phyloP scores from a whole-genome alignment of 1,139 yeast genomes.

The Magnusiomyces suaveolens region DNA sequence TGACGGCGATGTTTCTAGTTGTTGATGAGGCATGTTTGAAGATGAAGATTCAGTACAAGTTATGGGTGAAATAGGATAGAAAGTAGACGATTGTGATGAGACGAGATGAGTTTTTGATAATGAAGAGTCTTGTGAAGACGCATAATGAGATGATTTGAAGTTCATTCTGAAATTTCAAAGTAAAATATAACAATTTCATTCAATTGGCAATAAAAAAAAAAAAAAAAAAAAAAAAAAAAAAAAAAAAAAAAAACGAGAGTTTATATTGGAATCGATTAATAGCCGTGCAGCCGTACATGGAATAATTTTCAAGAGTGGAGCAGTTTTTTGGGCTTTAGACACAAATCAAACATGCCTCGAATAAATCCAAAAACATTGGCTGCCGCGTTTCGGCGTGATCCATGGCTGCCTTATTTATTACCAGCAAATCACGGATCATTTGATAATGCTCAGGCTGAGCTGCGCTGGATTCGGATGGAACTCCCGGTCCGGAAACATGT shows the following conservation, averaged over 20 bases:
- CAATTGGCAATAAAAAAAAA: neutral
- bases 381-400: conserved; percentile 16
- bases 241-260: too few relatives aligned
- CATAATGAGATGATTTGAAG: too few relatives aligned
- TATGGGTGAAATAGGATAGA: neutral
- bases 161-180: too few relatives aligned
- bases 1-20: neutral
- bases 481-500: conserved; percentile 25
- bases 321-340: neutral
- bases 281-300: too few relatives aligned
- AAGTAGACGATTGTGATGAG: neutral
- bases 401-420: conserved; percentile 20
- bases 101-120: neutral
- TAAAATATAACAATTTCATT: too few relatives aligned
- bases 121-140: neutral
- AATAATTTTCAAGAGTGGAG: neutral
- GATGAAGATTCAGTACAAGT: too few relatives aligned
- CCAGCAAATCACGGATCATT: conserved; percentile 20
- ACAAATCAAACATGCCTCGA: conserved; percentile 13
- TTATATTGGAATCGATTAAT: neutral
- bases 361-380: conserved; percentile 9
- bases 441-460: conserved; percentile 36
- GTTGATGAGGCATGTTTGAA: too few relatives aligned
- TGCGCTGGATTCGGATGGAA: conserved; percentile 42
- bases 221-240: too few relatives aligned